A percentile compares a stretch with the other conserved stretches of the same genome.
These are phyloP conservation scores for Penicillium mononematosum DNA, from an alignment of 495 filamentous ascomycete species.

Conservation along the genomic window DNA sequence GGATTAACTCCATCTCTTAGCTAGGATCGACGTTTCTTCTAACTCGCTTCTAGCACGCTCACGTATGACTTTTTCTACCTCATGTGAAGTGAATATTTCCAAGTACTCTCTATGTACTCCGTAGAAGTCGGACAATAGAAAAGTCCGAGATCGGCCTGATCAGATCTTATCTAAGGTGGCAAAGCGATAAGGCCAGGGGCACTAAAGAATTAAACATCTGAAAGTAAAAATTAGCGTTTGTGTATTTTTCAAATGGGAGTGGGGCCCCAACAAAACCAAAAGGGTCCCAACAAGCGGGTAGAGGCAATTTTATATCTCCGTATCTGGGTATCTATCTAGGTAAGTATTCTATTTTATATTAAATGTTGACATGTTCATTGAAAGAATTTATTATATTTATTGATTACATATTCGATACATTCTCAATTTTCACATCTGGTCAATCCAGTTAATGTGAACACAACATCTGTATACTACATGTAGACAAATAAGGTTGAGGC, in stretches of 20 bases:
- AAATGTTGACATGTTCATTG: neutral
- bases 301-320: neutral
- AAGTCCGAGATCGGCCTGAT: neutral
- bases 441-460: neutral
- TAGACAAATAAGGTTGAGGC: neutral
- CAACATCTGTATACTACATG: too few species aligned
- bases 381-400: neutral
- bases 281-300: conserved; percentile 11
- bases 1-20: neutral
- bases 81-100: neutral
- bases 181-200: neutral
- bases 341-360: neutral
- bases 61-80: neutral
- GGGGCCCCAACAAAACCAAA: conserved; percentile 15
- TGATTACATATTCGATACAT: neutral
- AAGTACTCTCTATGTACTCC: too few species aligned
- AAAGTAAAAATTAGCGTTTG: conserved; percentile 5
- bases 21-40: neutral
- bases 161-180: conserved; percentile 17
- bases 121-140: too few species aligned
- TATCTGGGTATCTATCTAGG: too few species aligned
- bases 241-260: conserved; percentile 12
- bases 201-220: conserved; percentile 3
- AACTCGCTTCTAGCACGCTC: neutral
- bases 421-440: neutral